These are phyloP conservation scores for Lathyrus oleraceus DNA, from an alignment of 306 rosid species.

Conservation along the genomic window DNA sequence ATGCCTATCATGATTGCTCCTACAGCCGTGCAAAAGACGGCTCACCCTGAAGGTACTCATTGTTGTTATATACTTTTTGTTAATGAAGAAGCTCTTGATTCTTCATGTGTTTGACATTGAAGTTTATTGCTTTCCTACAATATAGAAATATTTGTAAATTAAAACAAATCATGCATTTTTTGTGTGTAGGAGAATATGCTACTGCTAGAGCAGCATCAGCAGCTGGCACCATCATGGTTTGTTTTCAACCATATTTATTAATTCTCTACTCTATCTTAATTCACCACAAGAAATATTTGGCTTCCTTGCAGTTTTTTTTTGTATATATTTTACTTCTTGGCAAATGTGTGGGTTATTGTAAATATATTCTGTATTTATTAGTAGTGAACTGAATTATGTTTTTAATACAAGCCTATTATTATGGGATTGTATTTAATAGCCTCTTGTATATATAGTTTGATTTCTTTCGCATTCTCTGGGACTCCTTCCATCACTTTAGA, in stretches of 20 bases:
- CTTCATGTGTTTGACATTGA: slow-evolving; percentile 19
- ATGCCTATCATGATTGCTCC: slow-evolving; percentile 24
- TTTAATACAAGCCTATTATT: no score
- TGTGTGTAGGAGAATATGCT: slow-evolving; percentile 2
- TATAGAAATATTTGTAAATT: background rate
- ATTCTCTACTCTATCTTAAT: no score
- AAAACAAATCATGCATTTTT: background rate
- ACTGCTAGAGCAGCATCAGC: slow-evolving; percentile 13
- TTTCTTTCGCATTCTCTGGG: no score
- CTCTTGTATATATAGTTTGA: no score
- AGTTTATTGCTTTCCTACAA: background rate
- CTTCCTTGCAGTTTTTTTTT: no score
- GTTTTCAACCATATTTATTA: background rate
- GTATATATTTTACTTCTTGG: no score
- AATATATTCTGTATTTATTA: no score
- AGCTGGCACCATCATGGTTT: slow-evolving; percentile 15
- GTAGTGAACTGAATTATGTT: no score
- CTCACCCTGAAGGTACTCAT: slow-evolving; percentile 10
- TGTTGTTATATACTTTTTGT: background rate
- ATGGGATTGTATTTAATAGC: no score
- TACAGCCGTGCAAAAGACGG: slow-evolving; percentile 80
- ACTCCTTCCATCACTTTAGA: no score
- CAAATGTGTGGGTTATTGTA: no score
- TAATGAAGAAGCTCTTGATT: background rate
- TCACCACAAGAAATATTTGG: no score